phyloP scores from a whole-genome alignment of 345 rosid species.

The Gossypium herbaceum region DNA sequence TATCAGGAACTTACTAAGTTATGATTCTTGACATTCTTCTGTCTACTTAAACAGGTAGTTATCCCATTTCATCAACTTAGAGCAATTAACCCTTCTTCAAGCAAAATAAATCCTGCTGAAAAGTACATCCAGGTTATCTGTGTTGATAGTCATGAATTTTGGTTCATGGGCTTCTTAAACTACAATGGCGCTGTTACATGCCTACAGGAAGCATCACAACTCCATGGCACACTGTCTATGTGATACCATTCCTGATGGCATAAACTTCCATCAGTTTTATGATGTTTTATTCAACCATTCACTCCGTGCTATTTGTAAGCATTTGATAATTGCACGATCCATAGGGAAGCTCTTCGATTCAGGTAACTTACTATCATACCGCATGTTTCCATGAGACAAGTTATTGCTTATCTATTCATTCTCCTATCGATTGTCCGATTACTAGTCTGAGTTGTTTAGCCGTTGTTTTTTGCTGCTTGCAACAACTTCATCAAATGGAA shows the following conservation, averaged over 20 bases:
- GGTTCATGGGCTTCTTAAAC: slow-evolving; percentile 69
- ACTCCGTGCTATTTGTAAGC: background rate
- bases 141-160: slow-evolving; percentile 56
- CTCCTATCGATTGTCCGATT: background rate
- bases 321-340: background rate
- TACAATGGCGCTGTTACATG: slow-evolving; percentile 40
- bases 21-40: slow-evolving; percentile 15
- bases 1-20: background rate
- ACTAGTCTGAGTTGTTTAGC: background rate
- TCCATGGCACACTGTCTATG: slow-evolving; percentile 28
- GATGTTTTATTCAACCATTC: slow-evolving; percentile 1
- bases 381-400: background rate
- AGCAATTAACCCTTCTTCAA: slow-evolving; percentile 55
- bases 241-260: slow-evolving; percentile 22
- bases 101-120: slow-evolving; percentile 45
- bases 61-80: slow-evolving; percentile 57
- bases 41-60: slow-evolving; percentile 47
- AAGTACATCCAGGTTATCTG: slow-evolving; percentile 62
- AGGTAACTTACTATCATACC: slow-evolving; percentile 18
- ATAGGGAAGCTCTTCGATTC: slow-evolving; percentile 11
- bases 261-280: background rate
- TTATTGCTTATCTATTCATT: background rate
- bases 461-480: background rate
- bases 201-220: slow-evolving; percentile 36
- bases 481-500: background rate